Evolutionary conservation across 1,139 yeast genomes (phyloP), one percentile per base, ranked within the genome.

Genomic region (Nakaseomyces glabratus): DNA sequence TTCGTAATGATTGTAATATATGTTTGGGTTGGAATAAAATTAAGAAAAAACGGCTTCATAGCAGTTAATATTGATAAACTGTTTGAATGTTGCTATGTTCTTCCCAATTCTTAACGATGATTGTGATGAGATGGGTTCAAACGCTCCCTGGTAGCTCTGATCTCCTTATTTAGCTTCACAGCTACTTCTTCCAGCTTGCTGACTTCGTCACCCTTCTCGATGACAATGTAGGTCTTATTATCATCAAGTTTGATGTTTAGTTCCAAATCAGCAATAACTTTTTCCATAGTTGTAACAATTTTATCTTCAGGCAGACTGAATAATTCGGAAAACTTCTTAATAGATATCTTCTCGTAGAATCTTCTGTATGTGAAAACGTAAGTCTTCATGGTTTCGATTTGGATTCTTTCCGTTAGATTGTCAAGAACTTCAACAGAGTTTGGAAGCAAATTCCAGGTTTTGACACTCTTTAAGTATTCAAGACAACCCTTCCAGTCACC

Each of bases 401-500:
- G 94, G 48, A 90, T 71, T 65, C 85, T 84, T 46, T 69, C 71
- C 48, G 71, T 71, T 57, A 88, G 70, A 80, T 82, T 76, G 12
- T 59, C 61, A 63, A 80, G 76, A 56, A 86, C 71, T 37, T 68
- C 65, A 34, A 69, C 77, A 42, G 75, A 68, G 48, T 82, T 76
- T 41, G 86, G 76, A 61, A 88, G 71, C 59, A 88, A 71, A 45
- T 73, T 73, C 98, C 98, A 90, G 51, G 86, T 80, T 64, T 86
- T 82, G 57, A 93, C 81, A 20, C 81, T 67, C 31, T 71, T 67
- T 53, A 93, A 71, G 52, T 84, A 71, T 33, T 75, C 73, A 49
- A 77, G 73, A 28, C 95, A 80, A 51, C 72, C 69, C 42, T 70
- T 63, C 98, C 98, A 90, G 57, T 90, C 85, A 48, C 97, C 96